These are phyloP conservation scores for Solanum bulbocastanum DNA, from an alignment of 257 asterid species.

Conservation along the genomic window DNA sequence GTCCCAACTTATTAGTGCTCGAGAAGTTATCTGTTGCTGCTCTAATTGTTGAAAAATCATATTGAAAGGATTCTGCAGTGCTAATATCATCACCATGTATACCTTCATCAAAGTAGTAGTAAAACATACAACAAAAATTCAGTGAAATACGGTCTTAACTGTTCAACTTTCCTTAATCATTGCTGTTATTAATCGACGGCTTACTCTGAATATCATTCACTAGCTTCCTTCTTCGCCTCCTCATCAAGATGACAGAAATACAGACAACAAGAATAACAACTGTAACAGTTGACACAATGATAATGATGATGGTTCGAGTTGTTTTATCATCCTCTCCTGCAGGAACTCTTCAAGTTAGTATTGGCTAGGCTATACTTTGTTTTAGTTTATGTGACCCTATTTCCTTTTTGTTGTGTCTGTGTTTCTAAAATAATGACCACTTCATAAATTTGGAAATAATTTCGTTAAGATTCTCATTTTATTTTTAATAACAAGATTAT, in stretches of 20 bases:
- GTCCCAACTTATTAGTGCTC: background rate
- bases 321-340: background rate
- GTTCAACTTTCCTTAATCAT: background rate
- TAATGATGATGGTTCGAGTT: background rate
- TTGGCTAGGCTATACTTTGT: too few species aligned
- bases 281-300: background rate
- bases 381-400: too few species aligned
- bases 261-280: background rate
- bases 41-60: constrained; percentile 4
- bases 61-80: constrained; percentile 1
- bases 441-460: background rate
- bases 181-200: background rate
- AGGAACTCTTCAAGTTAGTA: too few species aligned
- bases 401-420: background rate
- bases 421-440: background rate
- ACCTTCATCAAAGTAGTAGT: background rate
- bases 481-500: background rate
- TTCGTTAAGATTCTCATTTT: background rate
- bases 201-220: background rate
- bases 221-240: background rate
- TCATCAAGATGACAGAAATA: background rate
- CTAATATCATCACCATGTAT: background rate
- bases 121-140: background rate
- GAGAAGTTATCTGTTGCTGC: constrained; percentile 7
- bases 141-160: background rate